Conservation (phyloP, 2,329 filamentous ascomycete species). For the Pseudogymnoascus sp. region DNA sequence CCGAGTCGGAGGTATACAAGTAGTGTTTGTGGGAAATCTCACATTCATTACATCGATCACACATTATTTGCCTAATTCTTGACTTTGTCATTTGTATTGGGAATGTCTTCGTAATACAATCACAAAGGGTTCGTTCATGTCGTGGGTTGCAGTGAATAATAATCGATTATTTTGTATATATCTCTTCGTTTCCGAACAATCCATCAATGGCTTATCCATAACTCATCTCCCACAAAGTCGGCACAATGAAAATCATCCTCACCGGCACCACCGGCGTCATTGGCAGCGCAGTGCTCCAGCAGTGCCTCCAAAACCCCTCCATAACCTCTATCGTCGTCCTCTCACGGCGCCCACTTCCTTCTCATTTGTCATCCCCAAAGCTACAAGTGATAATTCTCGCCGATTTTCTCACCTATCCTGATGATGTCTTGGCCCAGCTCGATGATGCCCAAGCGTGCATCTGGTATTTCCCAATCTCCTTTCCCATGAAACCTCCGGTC, state of each 20-base stretch:
- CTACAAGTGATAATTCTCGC: conserved; percentile 39
- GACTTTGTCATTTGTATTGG: neutral
- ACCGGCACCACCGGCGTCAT: conserved; percentile 50
- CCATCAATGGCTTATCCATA: neutral
- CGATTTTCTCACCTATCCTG: conserved; percentile 43
- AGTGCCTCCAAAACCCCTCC: conserved; percentile 39
- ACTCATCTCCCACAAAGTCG: neutral
- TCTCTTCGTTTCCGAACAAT: neutral
- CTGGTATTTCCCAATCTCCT: conserved; percentile 9
- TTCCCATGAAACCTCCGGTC: neutral
- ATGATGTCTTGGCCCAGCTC: conserved; percentile 33
- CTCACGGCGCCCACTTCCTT: conserved; percentile 38
- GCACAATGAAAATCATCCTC: conserved; percentile 49
- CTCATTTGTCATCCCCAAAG: conserved; percentile 38
- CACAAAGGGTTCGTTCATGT: neutral
- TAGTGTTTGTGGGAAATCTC: neutral
- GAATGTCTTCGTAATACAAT: neutral
- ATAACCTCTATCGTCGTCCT: conserved; percentile 45
- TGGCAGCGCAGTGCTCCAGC: conserved; percentile 42
- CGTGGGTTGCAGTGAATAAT: neutral
- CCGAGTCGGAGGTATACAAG: neutral
- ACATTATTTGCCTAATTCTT: neutral
- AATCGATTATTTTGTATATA: neutral
- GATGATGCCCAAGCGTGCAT: conserved; percentile 28
- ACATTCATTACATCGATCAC: neutral